These are phyloP conservation scores for Penicillium sp. DNA, from an alignment of 2,329 filamentous ascomycete genomes.

Conservation along the genomic window DNA sequence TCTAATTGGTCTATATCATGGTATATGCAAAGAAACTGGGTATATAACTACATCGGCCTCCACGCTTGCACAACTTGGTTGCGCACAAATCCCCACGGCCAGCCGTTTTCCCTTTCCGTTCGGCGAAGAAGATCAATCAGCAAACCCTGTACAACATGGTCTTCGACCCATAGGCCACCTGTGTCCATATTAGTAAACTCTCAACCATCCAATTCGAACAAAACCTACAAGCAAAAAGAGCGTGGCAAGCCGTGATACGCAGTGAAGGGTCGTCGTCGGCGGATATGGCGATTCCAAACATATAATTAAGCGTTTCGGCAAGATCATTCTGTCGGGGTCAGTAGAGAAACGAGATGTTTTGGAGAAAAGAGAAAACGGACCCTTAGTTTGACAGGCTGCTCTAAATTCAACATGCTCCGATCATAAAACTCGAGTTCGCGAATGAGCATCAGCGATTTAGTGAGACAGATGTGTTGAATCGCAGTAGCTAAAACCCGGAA, in stretches of 20 bases:
- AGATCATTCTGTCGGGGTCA: conserved; percentile 23
- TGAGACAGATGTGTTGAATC: conserved; percentile 35
- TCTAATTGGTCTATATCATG: not conserved
- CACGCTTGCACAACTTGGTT: conserved; percentile 6
- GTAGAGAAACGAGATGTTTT: not conserved
- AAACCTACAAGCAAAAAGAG: conserved; percentile 32
- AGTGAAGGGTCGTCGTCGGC: conserved; percentile 34
- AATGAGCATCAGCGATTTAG: conserved; percentile 32
- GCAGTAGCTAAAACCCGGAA: conserved; percentile 27
- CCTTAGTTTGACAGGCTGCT: conserved; percentile 22
- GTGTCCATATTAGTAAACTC: not conserved
- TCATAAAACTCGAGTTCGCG: conserved; percentile 22
- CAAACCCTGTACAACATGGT: conserved; percentile 16
- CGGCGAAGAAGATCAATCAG: conserved; percentile 11
- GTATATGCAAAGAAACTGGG: not conserved
- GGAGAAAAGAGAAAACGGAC: conserved; percentile 14
- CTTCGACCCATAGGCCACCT: conserved; percentile 34
- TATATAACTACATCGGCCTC: conserved; percentile 5
- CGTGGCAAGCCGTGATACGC: conserved; percentile 35
- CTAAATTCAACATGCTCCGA: conserved; percentile 9
- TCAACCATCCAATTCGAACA: not conserved
- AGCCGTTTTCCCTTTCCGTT: conserved; percentile 10
- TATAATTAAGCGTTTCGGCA: conserved; percentile 27
- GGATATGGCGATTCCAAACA: conserved; percentile 36
- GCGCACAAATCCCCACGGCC: conserved; percentile 10